Conservation (phyloP, 768 basidiomycete species). For the Boletales sp. region DNA sequence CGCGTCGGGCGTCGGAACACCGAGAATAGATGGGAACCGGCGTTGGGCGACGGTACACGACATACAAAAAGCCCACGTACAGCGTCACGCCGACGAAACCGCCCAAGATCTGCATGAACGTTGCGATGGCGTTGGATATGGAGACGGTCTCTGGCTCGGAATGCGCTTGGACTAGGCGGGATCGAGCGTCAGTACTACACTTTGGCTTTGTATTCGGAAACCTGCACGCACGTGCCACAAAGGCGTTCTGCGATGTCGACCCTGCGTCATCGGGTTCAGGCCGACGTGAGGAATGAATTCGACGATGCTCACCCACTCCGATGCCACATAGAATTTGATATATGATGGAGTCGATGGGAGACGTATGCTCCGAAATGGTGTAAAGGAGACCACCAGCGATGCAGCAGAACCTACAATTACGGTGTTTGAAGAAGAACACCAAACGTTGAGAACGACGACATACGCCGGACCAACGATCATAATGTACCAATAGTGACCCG, state of each 20-base stretch:
- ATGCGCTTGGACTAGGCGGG: slow-evolving; percentile 6
- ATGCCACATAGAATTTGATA: slow-evolving; percentile 15
- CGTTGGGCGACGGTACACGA: too few relatives aligned
- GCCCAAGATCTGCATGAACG: slow-evolving; percentile 12
- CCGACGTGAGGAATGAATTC: too few relatives aligned
- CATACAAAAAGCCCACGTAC: not conserved
- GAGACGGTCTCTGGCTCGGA: slow-evolving; percentile 3
- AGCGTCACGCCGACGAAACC: slow-evolving; percentile 9
- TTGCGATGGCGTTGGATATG: slow-evolving; percentile 6
- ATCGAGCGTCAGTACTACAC: not conserved
- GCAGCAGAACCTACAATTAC: slow-evolving; percentile 8
- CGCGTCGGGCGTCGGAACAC: too few relatives aligned
- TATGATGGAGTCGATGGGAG: slow-evolving; percentile 1
- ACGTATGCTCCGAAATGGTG: slow-evolving; percentile 8
- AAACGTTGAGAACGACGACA: not conserved
- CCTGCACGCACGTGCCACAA: slow-evolving; percentile 6
- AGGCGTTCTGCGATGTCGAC: slow-evolving; percentile 8
- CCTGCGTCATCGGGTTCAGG: not conserved
- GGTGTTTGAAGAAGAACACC: not conserved
- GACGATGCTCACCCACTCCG: slow-evolving; percentile 4
- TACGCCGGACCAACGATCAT: slow-evolving; percentile 13
- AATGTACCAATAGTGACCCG: slow-evolving; percentile 12
- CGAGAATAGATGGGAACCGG: too few relatives aligned
- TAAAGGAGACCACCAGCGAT: slow-evolving; percentile 11
- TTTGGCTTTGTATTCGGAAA: not conserved